phyloP scores from a whole-genome alignment of 192 early-diverging fungal genomes.

The Physocladia obscura region DNA sequence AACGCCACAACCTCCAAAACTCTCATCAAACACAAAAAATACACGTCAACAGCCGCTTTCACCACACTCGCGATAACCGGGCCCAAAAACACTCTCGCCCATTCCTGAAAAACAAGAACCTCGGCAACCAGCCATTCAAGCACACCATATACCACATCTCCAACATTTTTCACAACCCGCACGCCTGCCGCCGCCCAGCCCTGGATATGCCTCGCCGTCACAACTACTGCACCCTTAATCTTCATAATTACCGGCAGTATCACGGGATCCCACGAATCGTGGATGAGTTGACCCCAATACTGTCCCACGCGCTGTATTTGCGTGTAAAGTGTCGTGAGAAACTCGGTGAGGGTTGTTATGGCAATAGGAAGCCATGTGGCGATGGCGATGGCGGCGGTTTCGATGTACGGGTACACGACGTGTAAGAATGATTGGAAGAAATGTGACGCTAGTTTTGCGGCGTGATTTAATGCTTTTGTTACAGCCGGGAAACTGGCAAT shows the following conservation, averaged over 20 bases:
- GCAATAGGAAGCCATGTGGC: background rate
- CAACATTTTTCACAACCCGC: too few relatives aligned
- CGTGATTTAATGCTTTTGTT: background rate
- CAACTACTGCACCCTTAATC: too few relatives aligned
- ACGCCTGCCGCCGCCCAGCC: too few relatives aligned
- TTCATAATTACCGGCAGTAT: constrained; percentile 13
- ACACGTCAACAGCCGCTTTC: too few relatives aligned
- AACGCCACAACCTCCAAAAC: too few relatives aligned
- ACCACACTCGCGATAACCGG: too few relatives aligned
- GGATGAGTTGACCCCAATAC: background rate
- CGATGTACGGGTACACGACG: background rate
- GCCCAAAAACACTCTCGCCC: too few relatives aligned
- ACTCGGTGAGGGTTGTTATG: background rate
- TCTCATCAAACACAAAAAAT: too few relatives aligned
- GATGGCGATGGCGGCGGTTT: background rate
- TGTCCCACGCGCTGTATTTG: background rate
- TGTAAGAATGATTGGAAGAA: background rate
- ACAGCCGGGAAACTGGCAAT: background rate
- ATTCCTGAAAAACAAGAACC: too few relatives aligned
- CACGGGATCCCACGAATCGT: constrained; percentile 23
- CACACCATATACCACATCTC: too few relatives aligned
- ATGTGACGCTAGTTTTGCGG: background rate
- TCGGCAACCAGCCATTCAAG: too few relatives aligned
- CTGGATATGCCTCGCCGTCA: too few relatives aligned
- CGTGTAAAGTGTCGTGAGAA: background rate